Evolutionary conservation across 495 filamentous ascomycete species (phyloP).

Genomic region (Parathielavia appendiculata): DNA sequence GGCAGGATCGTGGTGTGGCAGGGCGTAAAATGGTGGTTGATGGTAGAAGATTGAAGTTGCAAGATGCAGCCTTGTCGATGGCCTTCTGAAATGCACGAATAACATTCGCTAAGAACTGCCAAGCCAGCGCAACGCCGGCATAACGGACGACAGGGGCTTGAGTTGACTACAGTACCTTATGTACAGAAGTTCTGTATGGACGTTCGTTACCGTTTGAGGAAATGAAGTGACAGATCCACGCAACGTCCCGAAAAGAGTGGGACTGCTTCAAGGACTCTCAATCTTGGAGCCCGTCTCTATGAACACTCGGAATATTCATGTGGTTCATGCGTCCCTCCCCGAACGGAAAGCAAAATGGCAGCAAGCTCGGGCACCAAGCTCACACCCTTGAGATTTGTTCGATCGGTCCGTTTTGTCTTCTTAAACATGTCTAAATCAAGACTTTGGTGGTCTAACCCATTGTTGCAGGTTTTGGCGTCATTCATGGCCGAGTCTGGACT

Average conservation of each 20-base stretch:
- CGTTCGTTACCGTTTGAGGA: no score
- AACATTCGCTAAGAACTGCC: not conserved
- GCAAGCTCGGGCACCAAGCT: slow-evolving; percentile 31
- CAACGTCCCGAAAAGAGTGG: no score
- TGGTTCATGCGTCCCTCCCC: not conserved
- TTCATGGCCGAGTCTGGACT: slow-evolving; percentile 79
- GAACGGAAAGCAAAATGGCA: not conserved
- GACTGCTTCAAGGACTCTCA: no score
- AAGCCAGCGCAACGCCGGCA: not conserved
- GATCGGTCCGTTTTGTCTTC: slow-evolving; percentile 30
- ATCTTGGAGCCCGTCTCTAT: no score
- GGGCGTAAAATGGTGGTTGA: not conserved
- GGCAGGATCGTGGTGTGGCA: not conserved
- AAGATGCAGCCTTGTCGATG: not conserved
- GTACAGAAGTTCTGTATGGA: no score
- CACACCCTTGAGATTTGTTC: slow-evolving; percentile 37
- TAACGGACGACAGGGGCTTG: no score
- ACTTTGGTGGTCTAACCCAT: not conserved
- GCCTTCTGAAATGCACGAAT: not conserved
- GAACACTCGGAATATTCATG: no score
- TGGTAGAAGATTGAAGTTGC: slow-evolving; percentile 1
- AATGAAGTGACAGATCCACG: no score
- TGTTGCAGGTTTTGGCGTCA: slow-evolving; percentile 65
- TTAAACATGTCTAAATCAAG: not conserved
- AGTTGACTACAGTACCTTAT: no score